Evolutionary conservation across 139 green algal species (phyloP), one percentile per base, ranked within the genome.

Genomic region (Chara braunii): DNA sequence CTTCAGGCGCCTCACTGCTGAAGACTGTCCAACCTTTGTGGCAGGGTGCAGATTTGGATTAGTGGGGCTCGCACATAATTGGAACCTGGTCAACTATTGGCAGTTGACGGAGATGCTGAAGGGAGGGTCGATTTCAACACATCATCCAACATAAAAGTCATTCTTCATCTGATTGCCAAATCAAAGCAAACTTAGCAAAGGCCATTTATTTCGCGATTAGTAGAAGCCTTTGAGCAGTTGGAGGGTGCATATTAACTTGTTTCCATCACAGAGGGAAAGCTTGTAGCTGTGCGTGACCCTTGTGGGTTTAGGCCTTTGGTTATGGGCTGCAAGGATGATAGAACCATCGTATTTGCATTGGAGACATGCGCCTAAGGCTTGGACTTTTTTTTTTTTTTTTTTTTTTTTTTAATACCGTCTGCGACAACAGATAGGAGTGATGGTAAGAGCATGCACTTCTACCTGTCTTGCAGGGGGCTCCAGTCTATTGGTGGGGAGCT

Each of bases 351-450:
- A 31, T 83, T 99, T 3, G 90, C 94, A 1, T 89, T 72, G 8
- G 94, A 99, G 80, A 95, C 97, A 79, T 96, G 88, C 64, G 89
- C 94, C n/a, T n/a, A n/a, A n/a, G n/a, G n/a, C n/a, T n/a, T n/a
- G n/a, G n/a, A n/a, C n/a, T n/a, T n/a, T n/a, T n/a, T n/a, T n/a
- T n/a, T n/a, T n/a, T n/a, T n/a, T n/a, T n/a, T n/a, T n/a, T n/a
- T n/a, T n/a, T n/a, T n/a, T n/a, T n/a, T n/a, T n/a, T n/a, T n/a
- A n/a, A n/a, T n/a, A n/a, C n/a, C n/a, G n/a, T n/a, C n/a, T n/a
- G n/a, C n/a, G n/a, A n/a, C n/a, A n/a, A n/a, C n/a, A n/a, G n/a
- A n/a, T n/a, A n/a, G n/a, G n/a, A n/a, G n/a, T n/a, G n/a, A n/a
- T n/a, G n/a, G n/a, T n/a, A n/a, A n/a, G n/a, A n/a, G n/a, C n/a